Evolutionary conservation across 2,329 filamentous ascomycete genomes (phyloP), one percentile per base, ranked within the genome.

Genomic region (Neofusicoccum cordaticola): DNA sequence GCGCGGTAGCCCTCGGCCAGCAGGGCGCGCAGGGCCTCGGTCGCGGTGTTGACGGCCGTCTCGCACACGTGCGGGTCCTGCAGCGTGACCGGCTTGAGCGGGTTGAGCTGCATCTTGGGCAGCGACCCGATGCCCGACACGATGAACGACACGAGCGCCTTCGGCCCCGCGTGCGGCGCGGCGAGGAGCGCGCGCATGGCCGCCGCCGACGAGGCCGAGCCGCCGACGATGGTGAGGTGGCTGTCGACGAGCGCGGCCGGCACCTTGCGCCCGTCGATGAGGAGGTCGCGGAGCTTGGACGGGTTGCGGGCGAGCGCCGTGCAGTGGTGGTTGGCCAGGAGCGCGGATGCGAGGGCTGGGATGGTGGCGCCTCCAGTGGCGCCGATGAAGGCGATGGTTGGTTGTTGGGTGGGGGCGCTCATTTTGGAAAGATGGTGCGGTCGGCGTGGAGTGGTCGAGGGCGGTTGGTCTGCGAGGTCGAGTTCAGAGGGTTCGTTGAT

Each of bases 321-420:
- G 31, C 31, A 34, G 51, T 74, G 73, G 70, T 82, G 76, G 51
- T 80, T 80, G 2, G 78, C 78, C 34, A 76, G 72, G 47, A 85
- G 76, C 4, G 82, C 73, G 19, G 73, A 71, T 22, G 78, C 77
- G 17, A 85, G 79, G 50, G 78, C 77, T 34, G 78, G 69, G 51
- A 79, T 74, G 41, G 78, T 76, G 66, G 79, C 80, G 56, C 82
- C 83, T 63, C 81, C 82, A 22, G 83, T 85, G 27, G 82, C 81
- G 52, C 83, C 83, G 67, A 85, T 79, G 74, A 85, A 84, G 45
- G 81, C 80, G 62, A 84, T 70, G 37, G 77, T 80, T 56, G 65
- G 71, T 13, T 67, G 71, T 12, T 66, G 66, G 68, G 69, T 53
- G 66, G 68, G 45, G 58, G 17, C 17, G 53, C 61, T 65, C 66